Conservation (phyloP, 495 filamentous ascomycete genomes). For the Cercophora samala region DNA sequence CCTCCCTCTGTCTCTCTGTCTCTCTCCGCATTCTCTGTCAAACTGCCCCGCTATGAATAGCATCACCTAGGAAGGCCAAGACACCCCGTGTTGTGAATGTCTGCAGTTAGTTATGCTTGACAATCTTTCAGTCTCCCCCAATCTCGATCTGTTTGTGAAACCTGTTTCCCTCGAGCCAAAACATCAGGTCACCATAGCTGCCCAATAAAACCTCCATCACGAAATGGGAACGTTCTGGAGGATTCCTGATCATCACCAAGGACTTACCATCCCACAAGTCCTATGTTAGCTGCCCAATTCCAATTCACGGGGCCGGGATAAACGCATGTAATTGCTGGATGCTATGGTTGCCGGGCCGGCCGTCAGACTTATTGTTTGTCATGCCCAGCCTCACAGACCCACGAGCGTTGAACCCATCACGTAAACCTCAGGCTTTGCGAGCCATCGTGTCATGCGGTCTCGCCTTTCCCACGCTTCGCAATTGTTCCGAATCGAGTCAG, state of each 20-base stretch:
- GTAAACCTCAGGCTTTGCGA: conserved; percentile 13
- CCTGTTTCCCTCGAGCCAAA: not conserved
- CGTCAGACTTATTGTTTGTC: conserved; percentile 16
- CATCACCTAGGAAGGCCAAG: not conserved
- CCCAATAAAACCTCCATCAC: not conserved
- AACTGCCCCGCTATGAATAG: not conserved
- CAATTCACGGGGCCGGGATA: not conserved
- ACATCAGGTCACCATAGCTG: not conserved
- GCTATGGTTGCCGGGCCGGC: not conserved
- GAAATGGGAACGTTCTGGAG: not conserved
- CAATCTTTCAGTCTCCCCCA: no score
- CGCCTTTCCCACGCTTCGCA: not conserved
- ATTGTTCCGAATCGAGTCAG: not conserved
- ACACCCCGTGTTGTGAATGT: no score
- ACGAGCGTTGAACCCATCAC: conserved; percentile 17
- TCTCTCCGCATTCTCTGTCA: not conserved
- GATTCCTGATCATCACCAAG: not conserved
- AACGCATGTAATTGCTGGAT: not conserved
- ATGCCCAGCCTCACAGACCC: conserved; percentile 22
- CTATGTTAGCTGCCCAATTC: conserved; percentile 14
- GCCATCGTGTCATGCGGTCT: not conserved
- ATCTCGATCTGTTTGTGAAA: not conserved
- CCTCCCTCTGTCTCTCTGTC: not conserved
- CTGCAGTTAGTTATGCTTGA: no score
- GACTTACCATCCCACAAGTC: not conserved